Evolutionary conservation across 1,284 basidiomycete genomes (phyloP), one percentile per base, ranked within the genome.

Genomic region (Caloboletus firmus): DNA sequence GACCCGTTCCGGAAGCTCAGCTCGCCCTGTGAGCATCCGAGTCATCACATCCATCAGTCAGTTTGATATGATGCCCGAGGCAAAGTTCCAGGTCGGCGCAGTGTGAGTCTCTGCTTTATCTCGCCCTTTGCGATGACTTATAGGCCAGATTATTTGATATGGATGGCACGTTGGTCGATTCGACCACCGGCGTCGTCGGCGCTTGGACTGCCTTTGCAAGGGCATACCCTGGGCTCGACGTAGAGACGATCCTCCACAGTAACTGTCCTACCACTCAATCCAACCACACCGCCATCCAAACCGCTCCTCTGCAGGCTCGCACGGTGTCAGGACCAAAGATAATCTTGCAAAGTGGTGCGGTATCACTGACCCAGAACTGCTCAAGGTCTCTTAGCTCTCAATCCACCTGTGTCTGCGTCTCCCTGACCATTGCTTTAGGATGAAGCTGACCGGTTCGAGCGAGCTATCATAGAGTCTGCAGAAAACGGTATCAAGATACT

Each of bases 311-410:
- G 18, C 64, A 93, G 91, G 81, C 45, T 79, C 89, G 17, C 91
- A 93, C 69, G 91, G 91, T 40, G 81, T 92, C 36, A 82, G 91
- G 49, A 92, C 90, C 0, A 78, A 84, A 9, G 91, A 94, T 62
- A 93, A 90, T 72, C 78, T 94, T 55, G 79, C 74, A 59, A 83
- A 76, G 45, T 81, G 85, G 72, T 92, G 90, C 63, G 81, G 82
- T 1, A 76, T 93, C 52, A 76, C 79, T 20, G 87, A 91, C 70
- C 79, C 83, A 11, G 79, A 79, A 20, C 78, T 84, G 59, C 80
- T 92, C 13, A 79, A 86, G 75, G 91, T 89, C 54, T 54, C 70
- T 58, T 36, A 49, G 43, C 20, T 40, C 42, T 39, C 22, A 24
- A 12, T 48, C 37, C 35, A 11, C 17, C 22, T 24, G 26, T 24